Evolutionary conservation across 495 filamentous ascomycete genomes (phyloP), one percentile per base, ranked within the genome.

Genomic region (Penicillium samsonianum): DNA sequence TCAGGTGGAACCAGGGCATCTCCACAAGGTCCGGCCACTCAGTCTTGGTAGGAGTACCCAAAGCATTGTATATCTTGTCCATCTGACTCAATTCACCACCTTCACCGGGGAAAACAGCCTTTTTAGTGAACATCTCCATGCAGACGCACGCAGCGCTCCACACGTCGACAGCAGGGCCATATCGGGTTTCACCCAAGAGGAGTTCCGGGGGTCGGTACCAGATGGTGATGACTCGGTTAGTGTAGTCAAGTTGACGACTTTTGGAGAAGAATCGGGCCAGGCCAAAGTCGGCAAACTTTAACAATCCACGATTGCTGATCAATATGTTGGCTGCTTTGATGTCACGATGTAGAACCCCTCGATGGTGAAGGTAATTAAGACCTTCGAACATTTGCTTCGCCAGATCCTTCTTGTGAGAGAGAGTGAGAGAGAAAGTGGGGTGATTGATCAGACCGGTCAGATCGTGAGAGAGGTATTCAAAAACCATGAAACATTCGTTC

Each of bases 401-500:
- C 16, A 99, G 82, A 68, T 98, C 86, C 70, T 99, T 99, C 70
- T 96, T 96, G 62, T 97, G 91, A 0, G 87, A 82, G 10, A 85
- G 78, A 12, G 93, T 89, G 14, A 99, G 84, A 45, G 88, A 87
- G 70, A 95, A 98, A 7, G 87, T 90, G 4, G 95, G 95, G 67
- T 99, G 95, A 63, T 98, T 98, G 57, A 98, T 87, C 16, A 91
- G 73, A 19, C 88, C 88, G 2, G 90, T 93, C 31, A 93, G 77
- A 70, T 99, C 95, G 68, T 99, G 95, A 17, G 93, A 93, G 26
- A 97, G 84, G 68, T 99, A 99, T 68, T 99, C 95, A 60, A 99
- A 99, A 9, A 99, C 95, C 95, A 99, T 99, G 75, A 94, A 98
- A 72, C 95, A 99, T 70, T 98, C 93, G 67, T 97, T 97, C 61